Conservation (phyloP, 2,329 filamentous ascomycete genomes). For the Talaromyces sp. region DNA sequence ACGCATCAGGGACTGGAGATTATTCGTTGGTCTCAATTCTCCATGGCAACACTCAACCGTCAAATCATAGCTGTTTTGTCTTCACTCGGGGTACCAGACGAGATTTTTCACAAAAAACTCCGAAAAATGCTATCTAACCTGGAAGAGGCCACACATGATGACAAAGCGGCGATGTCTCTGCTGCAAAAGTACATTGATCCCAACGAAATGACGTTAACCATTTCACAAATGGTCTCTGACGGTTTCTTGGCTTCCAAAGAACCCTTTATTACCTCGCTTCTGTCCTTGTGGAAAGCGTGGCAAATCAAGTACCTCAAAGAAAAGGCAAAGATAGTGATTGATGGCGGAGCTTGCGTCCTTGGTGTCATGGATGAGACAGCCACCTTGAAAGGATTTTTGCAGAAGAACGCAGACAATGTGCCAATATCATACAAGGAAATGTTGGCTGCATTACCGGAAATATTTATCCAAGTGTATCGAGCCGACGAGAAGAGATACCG, state of each 20-base stretch:
- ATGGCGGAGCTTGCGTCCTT: conserved; percentile 78
- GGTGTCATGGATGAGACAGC: conserved; percentile 83
- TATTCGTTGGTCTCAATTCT: conserved; percentile 70
- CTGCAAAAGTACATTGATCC: conserved; percentile 75
- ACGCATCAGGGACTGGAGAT: conserved; percentile 72
- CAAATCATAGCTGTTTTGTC: conserved; percentile 86
- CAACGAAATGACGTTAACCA: conserved; percentile 68
- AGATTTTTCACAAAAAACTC: conserved; percentile 63
- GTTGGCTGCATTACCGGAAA: conserved; percentile 62
- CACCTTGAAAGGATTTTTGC: conserved; percentile 64
- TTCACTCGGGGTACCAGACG: conserved; percentile 63
- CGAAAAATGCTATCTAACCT: conserved; percentile 62
- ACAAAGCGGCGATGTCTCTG: conserved; percentile 58
- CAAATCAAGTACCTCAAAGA: conserved; percentile 86
- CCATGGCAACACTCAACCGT: conserved; percentile 75
- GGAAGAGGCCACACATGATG: conserved; percentile 62
- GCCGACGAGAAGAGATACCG: conserved; percentile 51
- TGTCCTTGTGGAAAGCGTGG: conserved; percentile 84
- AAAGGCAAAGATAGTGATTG: conserved; percentile 77
- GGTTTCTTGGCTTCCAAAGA: conserved; percentile 72
- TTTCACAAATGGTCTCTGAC: conserved; percentile 70
- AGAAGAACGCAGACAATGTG: conserved; percentile 34
- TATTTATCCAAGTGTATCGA: conserved; percentile 77
- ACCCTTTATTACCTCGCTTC: conserved; percentile 72
- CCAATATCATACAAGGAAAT: conserved; percentile 35